These are phyloP conservation scores for Stachybotrys elegans DNA, from an alignment of 2,329 filamentous ascomycete species.

Conservation along the genomic window DNA sequence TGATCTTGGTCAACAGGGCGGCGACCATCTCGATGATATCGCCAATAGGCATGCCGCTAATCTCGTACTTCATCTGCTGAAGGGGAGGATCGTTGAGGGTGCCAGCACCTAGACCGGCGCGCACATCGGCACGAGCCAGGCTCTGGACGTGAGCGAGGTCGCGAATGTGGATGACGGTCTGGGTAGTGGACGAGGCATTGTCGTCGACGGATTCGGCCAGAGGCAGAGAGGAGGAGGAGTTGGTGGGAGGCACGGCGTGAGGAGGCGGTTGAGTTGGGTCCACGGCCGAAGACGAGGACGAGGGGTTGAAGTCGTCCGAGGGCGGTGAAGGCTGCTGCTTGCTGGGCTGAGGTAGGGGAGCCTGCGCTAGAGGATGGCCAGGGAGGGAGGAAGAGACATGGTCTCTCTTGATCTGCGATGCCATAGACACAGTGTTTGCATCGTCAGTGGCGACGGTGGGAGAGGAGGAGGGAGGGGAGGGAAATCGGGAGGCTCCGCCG, in stretches of 20 bases:
- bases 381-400: slow-evolving; percentile 15
- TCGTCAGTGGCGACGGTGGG: slow-evolving; percentile 37
- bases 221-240: slow-evolving; percentile 10
- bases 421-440: slow-evolving; percentile 43
- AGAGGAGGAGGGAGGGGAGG: slow-evolving; percentile 51
- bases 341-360: slow-evolving; percentile 3
- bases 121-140: slow-evolving; percentile 73
- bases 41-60: slow-evolving; percentile 93
- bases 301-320: slow-evolving; percentile 30
- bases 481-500: slow-evolving; percentile 42
- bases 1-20: slow-evolving; percentile 92
- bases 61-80: slow-evolving; percentile 73
- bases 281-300: slow-evolving; percentile 30
- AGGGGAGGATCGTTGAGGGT: slow-evolving; percentile 45
- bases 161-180: slow-evolving; percentile 68
- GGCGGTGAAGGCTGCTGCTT: slow-evolving; percentile 29
- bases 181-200: slow-evolving; percentile 23
- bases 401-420: slow-evolving; percentile 30
- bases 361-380: slow-evolving; percentile 12
- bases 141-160: slow-evolving; percentile 88
- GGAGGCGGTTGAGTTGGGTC: slow-evolving; percentile 10
- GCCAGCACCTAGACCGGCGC: slow-evolving; percentile 45
- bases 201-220: neutral
- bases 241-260: slow-evolving; percentile 9
- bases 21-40: slow-evolving; percentile 99